Percentiles rank a stretch among this genome's conserved stretches.
Evolutionary conservation across 1,284 basidiomycete genomes (phyloP).

Genomic region (Ceratobasidium sp.): DNA sequence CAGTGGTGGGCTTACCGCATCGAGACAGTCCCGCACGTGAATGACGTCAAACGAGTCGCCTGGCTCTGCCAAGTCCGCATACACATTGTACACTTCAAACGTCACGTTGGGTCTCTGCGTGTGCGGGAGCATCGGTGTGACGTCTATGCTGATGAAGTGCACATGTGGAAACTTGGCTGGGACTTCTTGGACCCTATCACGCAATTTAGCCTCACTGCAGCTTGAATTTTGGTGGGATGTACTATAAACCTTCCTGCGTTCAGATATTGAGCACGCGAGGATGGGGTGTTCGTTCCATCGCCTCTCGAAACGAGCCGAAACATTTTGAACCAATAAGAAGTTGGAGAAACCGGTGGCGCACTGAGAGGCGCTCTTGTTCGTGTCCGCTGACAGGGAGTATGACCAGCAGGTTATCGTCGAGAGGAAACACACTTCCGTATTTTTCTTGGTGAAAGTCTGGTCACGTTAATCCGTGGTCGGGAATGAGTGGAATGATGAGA

Average conservation of each 20-base stretch:
- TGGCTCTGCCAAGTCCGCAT: constrained; percentile 31
- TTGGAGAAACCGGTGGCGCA: constrained; percentile 7
- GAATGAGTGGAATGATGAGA: no score
- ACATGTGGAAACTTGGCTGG: constrained; percentile 30
- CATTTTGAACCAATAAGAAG: constrained; percentile 32
- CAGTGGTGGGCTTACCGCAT: not conserved
- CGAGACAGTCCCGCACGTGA: constrained; percentile 22
- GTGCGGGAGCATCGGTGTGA: constrained; percentile 31
- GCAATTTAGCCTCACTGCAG: no score
- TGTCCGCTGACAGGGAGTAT: constrained; percentile 26
- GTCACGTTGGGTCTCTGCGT: constrained; percentile 18
- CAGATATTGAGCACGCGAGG: constrained; percentile 32
- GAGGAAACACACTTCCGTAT: constrained; percentile 28
- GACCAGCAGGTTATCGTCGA: constrained; percentile 25
- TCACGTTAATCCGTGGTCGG: no score
- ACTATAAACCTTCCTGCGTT: constrained; percentile 17
- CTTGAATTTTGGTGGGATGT: no score
- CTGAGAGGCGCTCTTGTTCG: constrained; percentile 24
- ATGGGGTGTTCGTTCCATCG: not conserved
- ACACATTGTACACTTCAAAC: constrained; percentile 39
- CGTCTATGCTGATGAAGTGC: constrained; percentile 24
- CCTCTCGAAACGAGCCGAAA: constrained; percentile 28
- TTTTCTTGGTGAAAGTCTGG: constrained; percentile 37
- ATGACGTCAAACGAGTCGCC: constrained; percentile 42
- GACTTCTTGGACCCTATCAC: constrained; percentile 42